Evolutionary conservation across 352 stramenopile genomes (phyloP).

Genomic region (Globisporangium solare): DNA sequence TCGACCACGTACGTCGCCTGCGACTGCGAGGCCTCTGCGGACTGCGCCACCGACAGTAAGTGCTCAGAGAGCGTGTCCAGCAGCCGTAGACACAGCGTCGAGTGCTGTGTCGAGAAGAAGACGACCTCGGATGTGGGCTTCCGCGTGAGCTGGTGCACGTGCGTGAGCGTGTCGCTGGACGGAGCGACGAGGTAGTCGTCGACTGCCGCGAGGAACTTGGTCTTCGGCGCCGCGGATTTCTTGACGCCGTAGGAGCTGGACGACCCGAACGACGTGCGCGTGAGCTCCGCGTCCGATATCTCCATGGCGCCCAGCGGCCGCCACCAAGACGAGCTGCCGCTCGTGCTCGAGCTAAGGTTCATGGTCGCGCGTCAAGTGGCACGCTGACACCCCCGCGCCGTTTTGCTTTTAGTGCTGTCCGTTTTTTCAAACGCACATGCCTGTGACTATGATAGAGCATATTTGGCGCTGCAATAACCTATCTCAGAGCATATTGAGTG

Average conservation of each 20-base stretch:
- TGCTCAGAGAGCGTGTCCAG: constrained; percentile 59
- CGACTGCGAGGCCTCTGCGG: constrained; percentile 11
- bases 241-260: constrained; percentile 13
- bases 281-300: constrained; percentile 32
- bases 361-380: constrained; percentile 1
- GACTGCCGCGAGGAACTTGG: constrained; percentile 29
- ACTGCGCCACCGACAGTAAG: constrained; percentile 23
- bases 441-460: neutral
- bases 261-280: constrained; percentile 31
- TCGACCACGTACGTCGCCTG: constrained; percentile 18
- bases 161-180: constrained; percentile 20
- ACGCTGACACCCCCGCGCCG: no score
- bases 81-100: constrained; percentile 40
- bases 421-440: constrained; percentile 1
- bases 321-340: constrained; percentile 29
- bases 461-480: no score
- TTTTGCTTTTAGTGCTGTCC: neutral
- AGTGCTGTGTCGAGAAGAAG: constrained; percentile 45
- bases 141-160: constrained; percentile 41
- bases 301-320: constrained; percentile 35
- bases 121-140: constrained; percentile 30
- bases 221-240: constrained; percentile 12
- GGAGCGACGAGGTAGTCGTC: constrained; percentile 37
- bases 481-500: no score
- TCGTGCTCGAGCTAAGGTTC: constrained; percentile 12